Base-by-base conservation (phyloP, 73 alveolate genomes). In the Stentor coeruleus region DNA sequence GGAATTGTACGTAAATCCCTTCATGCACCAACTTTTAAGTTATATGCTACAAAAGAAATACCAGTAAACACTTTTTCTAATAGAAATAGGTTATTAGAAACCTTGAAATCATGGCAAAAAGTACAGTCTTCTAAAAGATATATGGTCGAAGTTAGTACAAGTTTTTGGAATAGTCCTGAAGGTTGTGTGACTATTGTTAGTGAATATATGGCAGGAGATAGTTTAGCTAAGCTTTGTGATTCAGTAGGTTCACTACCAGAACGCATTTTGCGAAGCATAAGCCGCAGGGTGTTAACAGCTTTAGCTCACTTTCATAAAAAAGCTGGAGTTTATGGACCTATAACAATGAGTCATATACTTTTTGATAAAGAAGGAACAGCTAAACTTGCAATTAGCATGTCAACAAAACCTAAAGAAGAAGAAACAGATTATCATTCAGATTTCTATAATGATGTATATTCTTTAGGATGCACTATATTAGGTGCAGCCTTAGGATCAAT, bases 161-260 rank as follows among this genome's bases (percentile, higher is more conserved):
- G 87, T 31, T 81, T 58, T 57, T 87, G 93, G 90, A 87, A 87
- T 66, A 58, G 85, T 14, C 93, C 93, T 38, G 93, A 87, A 84
- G 93, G 93, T 28, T 87, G 93, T 74, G 93, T 87, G 3, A 79
- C 90, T 15, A 20, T 87, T 1, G 35, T 87, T 0, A 59, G 82
- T 80, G 90, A 87, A 26, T 85, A 74, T 49, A 59, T 60, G 81
- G 55, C 82, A 4, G 86, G 83, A 58, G n/a, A n/a, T n/a, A 84
- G 89, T 39, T 59, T 42, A 15, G 79, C 41, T 42, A 74, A 87
- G 39, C 59, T 87, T 41, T 39, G 58, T 40, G 87, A 85, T 40
- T 82, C 85, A 37, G 83, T 84, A 2, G 90, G 90, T n/a, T 82
- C 86, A 15, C 35, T 84, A 3, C 90, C 90, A 3, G 90, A 84